Evolutionary conservation across 306 rosid genomes (phyloP), one percentile per base, ranked within the genome.

Genomic region (Benincasa hispida): DNA sequence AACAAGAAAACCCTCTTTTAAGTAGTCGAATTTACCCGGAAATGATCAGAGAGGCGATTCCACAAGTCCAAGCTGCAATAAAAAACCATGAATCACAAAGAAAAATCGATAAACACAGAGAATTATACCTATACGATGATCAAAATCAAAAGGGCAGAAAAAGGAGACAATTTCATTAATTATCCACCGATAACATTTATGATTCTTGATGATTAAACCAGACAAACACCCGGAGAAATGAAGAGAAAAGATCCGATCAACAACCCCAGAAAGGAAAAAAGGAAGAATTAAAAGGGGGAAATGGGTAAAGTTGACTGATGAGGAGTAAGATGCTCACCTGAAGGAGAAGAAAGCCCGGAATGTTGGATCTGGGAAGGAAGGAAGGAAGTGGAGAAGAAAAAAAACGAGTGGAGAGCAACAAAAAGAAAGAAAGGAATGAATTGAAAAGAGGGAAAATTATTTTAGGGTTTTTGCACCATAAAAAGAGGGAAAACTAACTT

Each of bases 1-100:
- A 88, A 88, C 87, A 91, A 91, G 84, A 87, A 89, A 88, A 88
- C 89, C 94, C 84, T 87, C 87, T 57, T 81, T 32, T 81, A 79
- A 88, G 82, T 72, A 81, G 80, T 91, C 83, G 87, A 89, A 89
- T 86, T 91, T 82, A 82, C 88, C 92, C 84, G 57, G 65, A 81
- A 84, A 72, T 79, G 70, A 76, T 78, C 56, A 41, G 69, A 73
- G 61, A 70, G 28, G 42, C 72, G 75, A 76, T 85, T 76, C 77
- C 82, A 76, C 62, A 42, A 28, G 74, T 77, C 75, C 81, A 82
- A 86, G 83, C 97, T 92, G 96, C 91, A 84, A 83, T 30, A 57
- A 83, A 81, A 5, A 25, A 80, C 62, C 84, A 85, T 75, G 83
- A 61, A 85, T 77, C 77, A 50, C 76, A 62, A 80, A 82, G n/a